phyloP scores from a whole-genome alignment of 176 grass and related monocot genomes.

The Secale cereale region DNA sequence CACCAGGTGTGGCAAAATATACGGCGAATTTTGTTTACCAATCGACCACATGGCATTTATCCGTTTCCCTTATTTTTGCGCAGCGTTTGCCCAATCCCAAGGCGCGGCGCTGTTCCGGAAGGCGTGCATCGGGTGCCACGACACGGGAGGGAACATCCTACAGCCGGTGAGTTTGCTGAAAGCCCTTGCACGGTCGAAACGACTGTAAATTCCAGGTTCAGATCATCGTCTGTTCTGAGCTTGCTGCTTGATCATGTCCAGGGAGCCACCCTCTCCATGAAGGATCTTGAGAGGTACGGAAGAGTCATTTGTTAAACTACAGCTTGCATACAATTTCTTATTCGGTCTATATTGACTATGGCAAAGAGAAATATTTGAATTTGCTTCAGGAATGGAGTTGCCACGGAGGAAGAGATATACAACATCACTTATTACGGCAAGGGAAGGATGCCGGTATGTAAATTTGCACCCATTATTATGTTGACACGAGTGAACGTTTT shows the following conservation, averaged over 20 bases:
- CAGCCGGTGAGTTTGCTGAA: constrained; percentile 60
- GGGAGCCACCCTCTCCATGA: constrained; percentile 86
- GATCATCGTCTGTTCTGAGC: background rate
- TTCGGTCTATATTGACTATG: background rate
- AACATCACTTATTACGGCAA: constrained; percentile 91
- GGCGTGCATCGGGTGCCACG: constrained; percentile 93
- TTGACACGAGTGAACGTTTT: background rate
- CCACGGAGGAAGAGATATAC: constrained; percentile 74
- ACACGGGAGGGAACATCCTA: constrained; percentile 88
- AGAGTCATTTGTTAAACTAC: background rate
- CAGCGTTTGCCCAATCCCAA: constrained; percentile 57
- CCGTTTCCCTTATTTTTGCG: background rate
- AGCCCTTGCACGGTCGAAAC: background rate
- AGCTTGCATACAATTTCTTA: background rate
- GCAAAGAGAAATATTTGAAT: background rate
- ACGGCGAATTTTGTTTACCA: too few relatives aligned
- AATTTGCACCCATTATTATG: background rate
- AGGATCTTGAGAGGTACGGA: constrained; percentile 80
- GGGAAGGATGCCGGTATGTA: constrained; percentile 80
- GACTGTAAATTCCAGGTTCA: background rate
- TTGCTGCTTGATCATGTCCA: constrained; percentile 28
- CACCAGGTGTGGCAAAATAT: background rate
- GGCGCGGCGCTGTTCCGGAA: constrained; percentile 70
- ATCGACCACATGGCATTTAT: background rate
- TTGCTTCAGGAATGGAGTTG: constrained; percentile 68